Evolutionary conservation across 441 rosid species (phyloP).

Genomic region (Dalechampia spathulata): DNA sequence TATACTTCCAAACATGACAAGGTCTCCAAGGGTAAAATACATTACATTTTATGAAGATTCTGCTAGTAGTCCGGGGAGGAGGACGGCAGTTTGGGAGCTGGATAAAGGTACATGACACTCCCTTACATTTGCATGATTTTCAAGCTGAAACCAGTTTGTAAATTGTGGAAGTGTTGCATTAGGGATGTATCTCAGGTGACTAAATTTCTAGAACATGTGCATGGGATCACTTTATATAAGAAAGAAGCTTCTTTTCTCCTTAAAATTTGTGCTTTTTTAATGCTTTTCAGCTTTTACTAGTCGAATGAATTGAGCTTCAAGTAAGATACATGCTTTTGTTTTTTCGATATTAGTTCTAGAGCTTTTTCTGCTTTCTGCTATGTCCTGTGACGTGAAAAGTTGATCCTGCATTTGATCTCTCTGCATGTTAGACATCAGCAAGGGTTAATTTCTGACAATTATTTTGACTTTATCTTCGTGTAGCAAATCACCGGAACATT

Average conservation of each 20-base stretch:
- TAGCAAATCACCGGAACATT: slow-evolving; percentile 96
- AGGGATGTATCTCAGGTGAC: background rate
- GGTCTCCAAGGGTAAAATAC: slow-evolving; percentile 70
- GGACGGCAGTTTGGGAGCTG: slow-evolving; percentile 98
- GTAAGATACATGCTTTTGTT: background rate
- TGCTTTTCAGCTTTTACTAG: too few species aligned
- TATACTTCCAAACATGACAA: slow-evolving; percentile 82
- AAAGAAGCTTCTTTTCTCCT: too few species aligned
- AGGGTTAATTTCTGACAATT: slow-evolving; percentile 5
- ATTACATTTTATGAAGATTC: slow-evolving; percentile 94
- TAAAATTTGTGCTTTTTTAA: too few species aligned
- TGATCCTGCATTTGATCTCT: background rate
- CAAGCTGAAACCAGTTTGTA: background rate
- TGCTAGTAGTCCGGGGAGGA: slow-evolving; percentile 74
- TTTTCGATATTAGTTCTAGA: too few species aligned
- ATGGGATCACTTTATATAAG: background rate
- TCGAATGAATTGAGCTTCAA: too few species aligned
- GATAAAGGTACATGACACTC: slow-evolving; percentile 61
- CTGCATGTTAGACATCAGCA: background rate
- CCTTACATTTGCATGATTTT: background rate
- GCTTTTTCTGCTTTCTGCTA: background rate
- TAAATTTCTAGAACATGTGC: background rate
- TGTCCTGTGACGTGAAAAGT: background rate
- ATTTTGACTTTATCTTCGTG: slow-evolving; percentile 29
- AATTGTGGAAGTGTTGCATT: background rate